Evolutionary conservation across 169 alveolate species (phyloP), one percentile per base, ranked within the genome.

Genomic region (Prorocentrum cordatum): DNA sequence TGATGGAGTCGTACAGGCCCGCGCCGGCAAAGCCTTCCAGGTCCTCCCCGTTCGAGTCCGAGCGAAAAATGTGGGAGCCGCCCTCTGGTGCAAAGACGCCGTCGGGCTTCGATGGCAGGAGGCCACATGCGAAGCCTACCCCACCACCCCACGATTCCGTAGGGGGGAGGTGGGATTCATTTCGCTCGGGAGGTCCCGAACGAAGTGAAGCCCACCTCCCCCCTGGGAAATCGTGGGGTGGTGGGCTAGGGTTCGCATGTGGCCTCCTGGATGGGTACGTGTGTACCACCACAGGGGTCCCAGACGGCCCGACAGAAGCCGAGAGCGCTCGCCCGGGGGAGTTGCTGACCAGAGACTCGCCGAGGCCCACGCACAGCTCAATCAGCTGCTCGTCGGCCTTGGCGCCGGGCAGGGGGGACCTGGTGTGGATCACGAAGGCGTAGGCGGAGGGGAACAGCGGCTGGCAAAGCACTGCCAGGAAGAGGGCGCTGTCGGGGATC

Each of bases 11-110:
- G 10, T 82, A 82, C 32, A 82, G 66, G 38, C 91, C 91, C 1
- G 91, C 91, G 22, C 91, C 91, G 16, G 91, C 91, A 29, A 82
- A 82, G 68, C 91, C 91, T n/a, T 82, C 91, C 35, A 82, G 26
- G 36, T 29, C 90, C 80, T 82, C 91, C 1, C 91, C 91, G 62
- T 82, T 82, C 45, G 91, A 82, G 91, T 82, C 91, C 0, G 91
- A 82, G 7, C 91, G 91, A 68, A 82, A 82, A 39, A 82, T 82
- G 50, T 50, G 58, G 4, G 91, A 62, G 38, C 91, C 91, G 71
- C 91, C 91, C 64, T 61, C 80, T 24, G 91, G 80, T 18, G 70
- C 91, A 36, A 62, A 64, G 68, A 82, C 91, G 29, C 91, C 91
- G 27, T 82, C 80, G 0, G 91, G 91, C 80, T 82, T 82, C 36